Percentiles rank a stretch among this genome's conserved stretches.
Conservation (phyloP, 1,139 yeast genomes). For the Suhomyces wounanorum region DNA sequence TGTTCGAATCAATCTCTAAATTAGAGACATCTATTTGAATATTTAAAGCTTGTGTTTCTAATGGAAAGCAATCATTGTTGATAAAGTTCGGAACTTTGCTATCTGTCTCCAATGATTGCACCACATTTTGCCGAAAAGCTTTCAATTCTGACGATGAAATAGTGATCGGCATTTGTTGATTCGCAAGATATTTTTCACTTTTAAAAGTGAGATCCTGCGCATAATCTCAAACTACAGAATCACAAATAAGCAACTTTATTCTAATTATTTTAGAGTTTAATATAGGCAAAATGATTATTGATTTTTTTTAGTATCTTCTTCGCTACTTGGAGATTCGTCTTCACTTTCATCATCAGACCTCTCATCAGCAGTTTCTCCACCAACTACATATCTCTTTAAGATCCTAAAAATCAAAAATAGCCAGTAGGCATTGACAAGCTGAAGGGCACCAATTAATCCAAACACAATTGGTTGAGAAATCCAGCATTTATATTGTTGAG, state of each 20-base stretch:
- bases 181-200: not conserved
- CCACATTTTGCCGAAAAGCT: not conserved
- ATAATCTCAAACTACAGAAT: not conserved
- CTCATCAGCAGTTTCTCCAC: conserved; percentile 71
- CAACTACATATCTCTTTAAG: conserved; percentile 60
- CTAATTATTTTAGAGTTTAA: not conserved
- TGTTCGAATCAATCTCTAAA: conserved; percentile 24
- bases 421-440: conserved; percentile 87
- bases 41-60: not conserved
- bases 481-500: conserved; percentile 95
- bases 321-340: conserved; percentile 36
- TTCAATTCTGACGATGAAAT: not conserved
- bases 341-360: conserved; percentile 87
- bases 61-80: not conserved
- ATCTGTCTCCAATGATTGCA: not conserved
- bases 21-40: not conserved
- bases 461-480: conserved; percentile 91
- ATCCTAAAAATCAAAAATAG: conserved; percentile 78
- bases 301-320: conserved; percentile 29
- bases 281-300: conserved; percentile 13
- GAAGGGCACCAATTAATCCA: conserved; percentile 72
- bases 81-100: not conserved
- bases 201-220: not conserved
- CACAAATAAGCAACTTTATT: not conserved
- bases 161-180: not conserved